These are phyloP conservation scores for Cynara cardunculus DNA, from an alignment of 129 eudicot genomes.

Conservation along the genomic window DNA sequence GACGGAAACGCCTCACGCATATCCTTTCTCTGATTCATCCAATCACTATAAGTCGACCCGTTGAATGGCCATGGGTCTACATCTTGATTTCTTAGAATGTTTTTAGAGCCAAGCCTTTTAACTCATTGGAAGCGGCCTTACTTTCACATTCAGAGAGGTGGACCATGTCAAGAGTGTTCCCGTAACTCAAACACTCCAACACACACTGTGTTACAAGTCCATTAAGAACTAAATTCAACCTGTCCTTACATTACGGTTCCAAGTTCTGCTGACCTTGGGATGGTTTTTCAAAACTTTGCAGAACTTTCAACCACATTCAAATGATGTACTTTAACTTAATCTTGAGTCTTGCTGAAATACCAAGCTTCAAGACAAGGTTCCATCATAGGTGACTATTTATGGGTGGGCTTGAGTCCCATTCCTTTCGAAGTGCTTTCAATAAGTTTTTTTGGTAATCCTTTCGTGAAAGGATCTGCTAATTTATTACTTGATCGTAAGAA, in stretches of 20 bases:
- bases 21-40: neutral
- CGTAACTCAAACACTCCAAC: neutral
- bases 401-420: neutral
- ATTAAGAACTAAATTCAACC: neutral
- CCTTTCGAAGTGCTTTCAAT: neutral
- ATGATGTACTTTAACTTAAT: neutral
- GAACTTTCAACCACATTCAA: neutral
- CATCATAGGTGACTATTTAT: too few species aligned
- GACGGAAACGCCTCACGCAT: neutral
- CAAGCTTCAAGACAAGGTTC: too few species aligned
- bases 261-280: neutral
- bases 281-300: neutral
- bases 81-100: neutral
- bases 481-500: too few species aligned
- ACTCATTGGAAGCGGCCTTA: neutral
- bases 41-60: neutral
- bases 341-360: neutral
- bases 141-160: conserved; percentile 7
- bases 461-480: too few species aligned
- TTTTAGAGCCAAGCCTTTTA: neutral
- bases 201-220: neutral
- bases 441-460: neutral
- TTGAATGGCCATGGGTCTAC: neutral
- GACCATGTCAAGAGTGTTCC: neutral
- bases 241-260: neutral